Base-by-base conservation (phyloP, 2,329 filamentous ascomycete species). In the Cladobotryum mycophilum region DNA sequence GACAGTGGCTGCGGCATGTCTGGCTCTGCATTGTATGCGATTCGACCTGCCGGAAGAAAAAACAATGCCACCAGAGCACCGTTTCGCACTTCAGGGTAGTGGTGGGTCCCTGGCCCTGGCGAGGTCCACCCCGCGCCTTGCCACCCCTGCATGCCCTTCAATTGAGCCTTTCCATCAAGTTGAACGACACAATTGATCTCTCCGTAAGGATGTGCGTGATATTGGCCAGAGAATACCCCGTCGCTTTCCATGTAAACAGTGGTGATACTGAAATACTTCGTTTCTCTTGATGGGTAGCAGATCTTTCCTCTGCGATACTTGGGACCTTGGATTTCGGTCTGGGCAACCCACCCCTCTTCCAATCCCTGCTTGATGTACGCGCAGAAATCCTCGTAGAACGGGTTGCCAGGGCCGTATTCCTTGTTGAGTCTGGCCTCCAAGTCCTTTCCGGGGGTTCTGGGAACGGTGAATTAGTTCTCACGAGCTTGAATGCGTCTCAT, bases 101-200 rank as follows among this genome's bases (percentile, higher is more conserved):
- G 78, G 62, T 81, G 78, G 25, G 78, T 80, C 0, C 78, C 78
- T 0, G 77, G 71, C 0, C 73, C 76, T 0, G 76, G 75, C 41
- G 68, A 70, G 18, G 78, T 81, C 77, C 78, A 82, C 0, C 78
- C 78, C 0, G 73, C 72, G 0, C 75, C 76, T 58, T 76, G 73
- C 78, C 78, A 81, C 1, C 76, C 76, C 48, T 72, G 69, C 76
- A 81, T 75, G 5, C 78, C 78, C 63, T 70, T 76, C 45, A 81
- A 58, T 64, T 81, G 71, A 2, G 76, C 75, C 4, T 56, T 63
- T 4, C 68, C 53, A 52, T 78, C 76, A 12, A 81, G 64, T 57
- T 74, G 74, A 6, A 79, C 64, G 1, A 79, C 75, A 54, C 76
- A 79, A 56, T 79, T 79, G 58, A 79, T 78, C 64, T 79, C 76